Percentiles rank a stretch among this genome's conserved stretches.
Conservation (phyloP, 306 rosid genomes). For the Parietaria judaica region DNA sequence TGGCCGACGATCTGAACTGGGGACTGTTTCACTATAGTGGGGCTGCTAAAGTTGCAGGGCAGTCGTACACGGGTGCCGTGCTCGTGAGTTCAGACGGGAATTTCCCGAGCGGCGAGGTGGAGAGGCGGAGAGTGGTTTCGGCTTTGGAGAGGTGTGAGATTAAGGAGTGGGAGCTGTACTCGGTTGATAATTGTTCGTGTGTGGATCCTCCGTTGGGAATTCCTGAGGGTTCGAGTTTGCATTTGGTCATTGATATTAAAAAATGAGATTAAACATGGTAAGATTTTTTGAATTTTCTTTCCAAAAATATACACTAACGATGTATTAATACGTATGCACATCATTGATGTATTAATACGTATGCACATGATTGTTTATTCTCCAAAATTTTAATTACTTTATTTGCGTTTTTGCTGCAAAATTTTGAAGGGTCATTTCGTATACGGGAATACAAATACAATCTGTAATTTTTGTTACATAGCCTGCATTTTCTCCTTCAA, state of each 20-base stretch:
- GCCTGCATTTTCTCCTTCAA: slow-evolving; percentile 54
- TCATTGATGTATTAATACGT: too few relatives aligned
- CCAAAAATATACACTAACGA: too few relatives aligned
- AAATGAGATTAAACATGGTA: too few relatives aligned
- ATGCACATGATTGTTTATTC: too few relatives aligned
- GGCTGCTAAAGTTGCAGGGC: slow-evolving; percentile 84
- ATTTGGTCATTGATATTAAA: slow-evolving; percentile 4
- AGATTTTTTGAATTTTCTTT: too few relatives aligned
- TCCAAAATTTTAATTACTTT: too few relatives aligned
- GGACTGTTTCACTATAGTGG: slow-evolving; percentile 77
- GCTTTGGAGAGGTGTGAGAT: slow-evolving; percentile 68
- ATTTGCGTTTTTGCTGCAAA: too few relatives aligned
- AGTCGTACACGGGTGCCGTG: slow-evolving; percentile 76
- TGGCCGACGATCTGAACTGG: slow-evolving; percentile 67
- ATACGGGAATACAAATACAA: too few relatives aligned
- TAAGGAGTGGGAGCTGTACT: slow-evolving; percentile 60
- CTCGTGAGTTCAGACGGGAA: slow-evolving; percentile 74
- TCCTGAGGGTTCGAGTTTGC: slow-evolving; percentile 62
- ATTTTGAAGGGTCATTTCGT: too few relatives aligned
- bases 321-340: too few relatives aligned
- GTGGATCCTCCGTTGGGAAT: slow-evolving; percentile 59
- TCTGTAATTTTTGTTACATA: slow-evolving; percentile 5
- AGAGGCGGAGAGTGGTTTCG: slow-evolving; percentile 29
- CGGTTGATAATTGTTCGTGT: slow-evolving; percentile 58
- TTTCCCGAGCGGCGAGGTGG: slow-evolving; percentile 41